Conservation (phyloP, 2,329 filamentous ascomycete genomes). For the Xylaria sp. region DNA sequence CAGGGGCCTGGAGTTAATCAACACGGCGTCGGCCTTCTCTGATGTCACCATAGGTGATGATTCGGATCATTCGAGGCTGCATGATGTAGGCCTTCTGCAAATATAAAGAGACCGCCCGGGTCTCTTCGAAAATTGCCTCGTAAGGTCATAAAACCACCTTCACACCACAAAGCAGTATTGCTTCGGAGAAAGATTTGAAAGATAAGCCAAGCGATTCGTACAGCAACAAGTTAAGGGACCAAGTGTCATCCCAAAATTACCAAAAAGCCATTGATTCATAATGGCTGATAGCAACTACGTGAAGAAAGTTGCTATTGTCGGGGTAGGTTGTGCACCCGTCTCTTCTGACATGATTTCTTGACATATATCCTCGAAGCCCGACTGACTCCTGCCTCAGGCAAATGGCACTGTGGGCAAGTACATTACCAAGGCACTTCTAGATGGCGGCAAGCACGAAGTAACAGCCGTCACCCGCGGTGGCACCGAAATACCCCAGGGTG, state of each 20-base stretch:
- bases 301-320: constrained; percentile 53
- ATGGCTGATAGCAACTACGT: constrained; percentile 44
- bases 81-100: background rate
- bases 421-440: constrained; percentile 49
- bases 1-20: background rate
- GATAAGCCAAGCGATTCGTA: background rate
- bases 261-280: background rate
- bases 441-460: constrained; percentile 55
- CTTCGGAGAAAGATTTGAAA: background rate
- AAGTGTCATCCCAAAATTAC: background rate
- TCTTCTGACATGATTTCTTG: background rate
- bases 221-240: background rate
- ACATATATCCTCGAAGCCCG: background rate
- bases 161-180: background rate
- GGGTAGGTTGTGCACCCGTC: constrained; percentile 45
- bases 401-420: constrained; percentile 49
- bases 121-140: background rate
- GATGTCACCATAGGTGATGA: no score
- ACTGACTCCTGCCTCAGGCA: constrained; percentile 42
- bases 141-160: background rate
- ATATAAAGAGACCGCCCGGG: background rate
- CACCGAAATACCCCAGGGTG: constrained; percentile 50
- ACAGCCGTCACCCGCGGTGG: constrained; percentile 56
- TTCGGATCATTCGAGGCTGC: background rate
- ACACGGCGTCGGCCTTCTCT: background rate